Conservation (phyloP, 148 eudicot species). For the Rhododendron kiyosumense region DNA sequence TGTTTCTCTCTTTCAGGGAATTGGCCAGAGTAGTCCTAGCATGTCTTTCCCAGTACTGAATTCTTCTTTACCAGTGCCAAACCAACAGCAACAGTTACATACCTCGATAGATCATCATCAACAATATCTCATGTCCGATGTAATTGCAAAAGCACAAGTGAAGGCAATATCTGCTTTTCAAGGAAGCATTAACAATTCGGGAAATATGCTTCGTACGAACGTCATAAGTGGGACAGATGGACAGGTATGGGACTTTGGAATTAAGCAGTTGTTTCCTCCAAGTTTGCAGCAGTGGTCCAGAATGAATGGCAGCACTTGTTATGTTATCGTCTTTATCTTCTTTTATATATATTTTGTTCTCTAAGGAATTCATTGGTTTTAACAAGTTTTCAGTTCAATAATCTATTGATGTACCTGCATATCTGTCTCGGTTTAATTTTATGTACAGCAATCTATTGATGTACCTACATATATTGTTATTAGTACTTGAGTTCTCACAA, state of each 20-base stretch:
- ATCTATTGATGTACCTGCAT: background rate
- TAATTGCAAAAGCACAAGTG: slow-evolving; percentile 10
- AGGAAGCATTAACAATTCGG: background rate
- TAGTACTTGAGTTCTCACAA: background rate
- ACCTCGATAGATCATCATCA: slow-evolving; percentile 4
- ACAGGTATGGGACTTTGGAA: slow-evolving; percentile 11
- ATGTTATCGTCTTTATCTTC: background rate
- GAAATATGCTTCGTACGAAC: slow-evolving; percentile 6
- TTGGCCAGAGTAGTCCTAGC: slow-evolving; percentile 16
- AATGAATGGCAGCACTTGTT: background rate
- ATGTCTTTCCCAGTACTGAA: slow-evolving; percentile 15
- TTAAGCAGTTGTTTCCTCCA: background rate
- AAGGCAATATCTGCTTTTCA: slow-evolving; percentile 7
- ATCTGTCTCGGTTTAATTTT: background rate
- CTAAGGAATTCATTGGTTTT: background rate
- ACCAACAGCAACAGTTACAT: slow-evolving; percentile 1
- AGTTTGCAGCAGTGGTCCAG: background rate
- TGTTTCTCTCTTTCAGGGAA: slow-evolving; percentile 23
- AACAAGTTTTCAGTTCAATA: background rate
- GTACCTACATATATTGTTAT: background rate
- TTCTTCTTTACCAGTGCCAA: slow-evolving; percentile 10
- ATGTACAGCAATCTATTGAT: background rate
- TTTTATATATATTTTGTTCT: background rate
- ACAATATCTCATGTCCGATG: slow-evolving; percentile 17
- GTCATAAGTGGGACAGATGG: slow-evolving; percentile 12